Percentiles rank a stretch among this genome's conserved stretches.
These are phyloP conservation scores for Neurospora hispaniola DNA, from an alignment of 495 filamentous ascomycete genomes.

Conservation along the genomic window DNA sequence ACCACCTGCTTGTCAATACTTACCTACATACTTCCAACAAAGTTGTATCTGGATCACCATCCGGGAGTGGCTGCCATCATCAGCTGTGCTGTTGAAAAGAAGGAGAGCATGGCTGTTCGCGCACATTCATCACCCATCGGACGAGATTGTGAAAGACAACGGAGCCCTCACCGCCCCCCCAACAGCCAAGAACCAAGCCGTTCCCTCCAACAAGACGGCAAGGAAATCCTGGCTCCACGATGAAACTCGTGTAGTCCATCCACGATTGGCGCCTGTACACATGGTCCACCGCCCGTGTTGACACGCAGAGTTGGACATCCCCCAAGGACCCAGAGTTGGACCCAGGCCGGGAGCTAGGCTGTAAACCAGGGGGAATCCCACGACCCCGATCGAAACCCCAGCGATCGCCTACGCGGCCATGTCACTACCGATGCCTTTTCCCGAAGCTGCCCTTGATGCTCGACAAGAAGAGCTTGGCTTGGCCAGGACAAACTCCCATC, in stretches of 20 bases:
- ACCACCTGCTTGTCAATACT: not conserved
- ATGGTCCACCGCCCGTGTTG: not conserved
- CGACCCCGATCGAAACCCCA: not conserved
- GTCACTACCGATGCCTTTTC: constrained; percentile 19
- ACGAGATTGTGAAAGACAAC: not conserved
- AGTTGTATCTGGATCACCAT: not conserved
- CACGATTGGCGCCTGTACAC: not conserved
- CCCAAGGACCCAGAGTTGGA: not conserved
- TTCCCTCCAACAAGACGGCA: not conserved
- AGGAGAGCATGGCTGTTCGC: not conserved
- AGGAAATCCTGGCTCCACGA: not conserved
- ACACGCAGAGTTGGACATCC: not conserved
- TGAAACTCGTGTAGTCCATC: not conserved
- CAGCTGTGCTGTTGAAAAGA: not conserved
- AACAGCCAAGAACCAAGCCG: not conserved
- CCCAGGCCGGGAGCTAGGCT: not conserved
- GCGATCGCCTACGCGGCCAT: constrained; percentile 7
- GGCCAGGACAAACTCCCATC: constrained; percentile 15
- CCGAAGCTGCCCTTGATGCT: constrained; percentile 15
- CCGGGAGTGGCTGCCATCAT: not conserved
- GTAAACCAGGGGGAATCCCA: not conserved
- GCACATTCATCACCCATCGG: not conserved
- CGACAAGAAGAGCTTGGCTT: constrained; percentile 23
- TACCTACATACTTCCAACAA: not conserved
- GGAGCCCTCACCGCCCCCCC: not conserved